Evolutionary conservation across 371 early-diverging fungal genomes (phyloP).

Genomic region (Mucor piriformis): DNA sequence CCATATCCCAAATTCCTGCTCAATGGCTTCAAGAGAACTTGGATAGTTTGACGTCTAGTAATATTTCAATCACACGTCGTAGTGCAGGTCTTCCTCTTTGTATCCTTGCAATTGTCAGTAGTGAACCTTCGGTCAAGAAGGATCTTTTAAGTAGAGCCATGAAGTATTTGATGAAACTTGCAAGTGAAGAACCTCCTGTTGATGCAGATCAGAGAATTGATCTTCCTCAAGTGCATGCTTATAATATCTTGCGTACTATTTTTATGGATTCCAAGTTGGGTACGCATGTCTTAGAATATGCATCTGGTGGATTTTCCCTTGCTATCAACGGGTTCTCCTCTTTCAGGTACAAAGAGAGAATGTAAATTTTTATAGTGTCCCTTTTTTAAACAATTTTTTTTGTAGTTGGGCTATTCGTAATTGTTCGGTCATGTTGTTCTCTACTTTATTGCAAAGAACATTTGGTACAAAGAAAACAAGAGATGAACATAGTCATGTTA

Average conservation of each 20-base stretch:
- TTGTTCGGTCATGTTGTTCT: constrained; percentile 91
- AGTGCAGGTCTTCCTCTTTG: constrained; percentile 91
- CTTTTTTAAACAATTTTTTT: background rate
- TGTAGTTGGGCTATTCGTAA: constrained; percentile 91
- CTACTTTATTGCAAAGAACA: constrained; percentile 79
- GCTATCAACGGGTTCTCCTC: constrained; percentile 84
- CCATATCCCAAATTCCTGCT: constrained; percentile 56
- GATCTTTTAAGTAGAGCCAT: constrained; percentile 69
- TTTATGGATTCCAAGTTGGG: constrained; percentile 83
- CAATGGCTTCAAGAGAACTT: constrained; percentile 66
- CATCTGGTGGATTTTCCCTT: constrained; percentile 75
- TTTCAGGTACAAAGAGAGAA: constrained; percentile 37
- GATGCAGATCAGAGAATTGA: constrained; percentile 67
- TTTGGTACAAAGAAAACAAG: constrained; percentile 81
- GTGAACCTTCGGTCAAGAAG: constrained; percentile 68
- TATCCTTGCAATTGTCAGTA: constrained; percentile 82
- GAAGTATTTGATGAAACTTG: constrained; percentile 69
- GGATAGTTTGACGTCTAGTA: constrained; percentile 54
- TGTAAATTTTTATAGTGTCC: background rate
- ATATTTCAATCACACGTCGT: constrained; percentile 90
- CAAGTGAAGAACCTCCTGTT: constrained; percentile 45
- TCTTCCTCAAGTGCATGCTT: constrained; percentile 86
- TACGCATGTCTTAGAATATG: constrained; percentile 70
- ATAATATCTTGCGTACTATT: constrained; percentile 83
- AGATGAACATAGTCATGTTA: constrained; percentile 73